Conservation (phyloP, 1,284 basidiomycete species). For the Naganishia sp. region DNA sequence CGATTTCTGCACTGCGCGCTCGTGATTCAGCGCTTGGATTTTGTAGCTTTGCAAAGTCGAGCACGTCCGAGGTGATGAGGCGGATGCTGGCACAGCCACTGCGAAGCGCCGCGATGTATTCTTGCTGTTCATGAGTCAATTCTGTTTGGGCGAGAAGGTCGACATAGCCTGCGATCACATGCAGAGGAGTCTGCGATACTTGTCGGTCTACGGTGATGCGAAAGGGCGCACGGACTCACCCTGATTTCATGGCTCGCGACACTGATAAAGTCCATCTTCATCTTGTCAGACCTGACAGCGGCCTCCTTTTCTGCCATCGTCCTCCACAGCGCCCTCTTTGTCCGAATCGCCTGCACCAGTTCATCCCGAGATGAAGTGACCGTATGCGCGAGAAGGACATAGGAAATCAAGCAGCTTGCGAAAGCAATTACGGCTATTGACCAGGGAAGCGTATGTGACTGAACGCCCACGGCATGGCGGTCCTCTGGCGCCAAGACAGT, state of each 20-base stretch:
- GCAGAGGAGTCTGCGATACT: constrained; percentile 34
- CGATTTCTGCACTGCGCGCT: constrained; percentile 24
- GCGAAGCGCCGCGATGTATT: constrained; percentile 34
- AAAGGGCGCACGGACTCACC: constrained; percentile 6
- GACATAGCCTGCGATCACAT: constrained; percentile 37
- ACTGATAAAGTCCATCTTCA: constrained; percentile 39
- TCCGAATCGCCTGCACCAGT: constrained; percentile 34
- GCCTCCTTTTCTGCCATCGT: constrained; percentile 35
- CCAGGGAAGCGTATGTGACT: constrained; percentile 27
- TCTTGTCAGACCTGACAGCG: constrained; percentile 32
- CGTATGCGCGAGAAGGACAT: constrained; percentile 35
- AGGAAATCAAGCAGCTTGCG: constrained; percentile 35
- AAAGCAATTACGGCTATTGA: constrained; percentile 35
- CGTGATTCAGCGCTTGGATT: constrained; percentile 17
- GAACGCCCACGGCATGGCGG: constrained; percentile 1
- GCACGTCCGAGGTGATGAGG: constrained; percentile 37
- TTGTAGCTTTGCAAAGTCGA: constrained; percentile 37
- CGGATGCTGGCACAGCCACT: constrained; percentile 37
- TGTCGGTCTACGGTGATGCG: background rate
- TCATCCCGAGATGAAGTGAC: constrained; percentile 35
- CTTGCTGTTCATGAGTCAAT: constrained; percentile 36
- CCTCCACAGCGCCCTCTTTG: constrained; percentile 34
- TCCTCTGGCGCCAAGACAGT: constrained; percentile 19
- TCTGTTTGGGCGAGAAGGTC: constrained; percentile 35
- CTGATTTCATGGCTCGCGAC: constrained; percentile 35